Conservation (phyloP, 1,284 basidiomycete species). For the Cryptococcus sp. region DNA sequence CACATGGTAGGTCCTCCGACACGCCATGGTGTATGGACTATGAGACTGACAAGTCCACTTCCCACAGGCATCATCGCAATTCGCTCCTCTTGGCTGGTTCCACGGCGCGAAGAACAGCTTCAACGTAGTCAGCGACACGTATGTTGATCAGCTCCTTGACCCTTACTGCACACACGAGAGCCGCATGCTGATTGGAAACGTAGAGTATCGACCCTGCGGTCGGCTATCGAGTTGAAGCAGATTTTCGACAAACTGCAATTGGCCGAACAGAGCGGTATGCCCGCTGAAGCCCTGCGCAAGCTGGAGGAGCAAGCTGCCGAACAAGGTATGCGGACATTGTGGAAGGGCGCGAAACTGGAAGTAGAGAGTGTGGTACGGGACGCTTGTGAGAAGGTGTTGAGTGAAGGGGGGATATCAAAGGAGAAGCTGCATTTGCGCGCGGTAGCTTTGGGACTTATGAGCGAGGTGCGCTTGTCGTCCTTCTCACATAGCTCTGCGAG, state of each 20-base stretch:
- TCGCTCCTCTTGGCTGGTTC: slow-evolving; percentile 67
- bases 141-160: slow-evolving; percentile 43
- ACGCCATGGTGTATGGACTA: not conserved
- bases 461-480: slow-evolving; percentile 64
- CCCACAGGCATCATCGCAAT: slow-evolving; percentile 62
- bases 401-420: slow-evolving; percentile 51
- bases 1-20: slow-evolving; percentile 31
- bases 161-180: no score
- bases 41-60: not conserved
- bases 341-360: slow-evolving; percentile 95
- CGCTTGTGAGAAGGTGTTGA: slow-evolving; percentile 83
- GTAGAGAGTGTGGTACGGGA: slow-evolving; percentile 92
- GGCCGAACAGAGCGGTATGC: slow-evolving; percentile 83
- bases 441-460: slow-evolving; percentile 78
- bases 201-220: slow-evolving; percentile 66
- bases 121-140: slow-evolving; percentile 91
- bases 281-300: slow-evolving; percentile 80
- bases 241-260: slow-evolving; percentile 95
- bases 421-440: slow-evolving; percentile 73
- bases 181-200: not conserved
- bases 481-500: not conserved
- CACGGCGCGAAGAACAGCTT: slow-evolving; percentile 94
- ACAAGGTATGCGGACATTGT: slow-evolving; percentile 85
- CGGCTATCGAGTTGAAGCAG: slow-evolving; percentile 84
- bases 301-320: slow-evolving; percentile 96